Base-by-base conservation (phyloP, 345 rosid genomes). In the Eucalyptus virginea region DNA sequence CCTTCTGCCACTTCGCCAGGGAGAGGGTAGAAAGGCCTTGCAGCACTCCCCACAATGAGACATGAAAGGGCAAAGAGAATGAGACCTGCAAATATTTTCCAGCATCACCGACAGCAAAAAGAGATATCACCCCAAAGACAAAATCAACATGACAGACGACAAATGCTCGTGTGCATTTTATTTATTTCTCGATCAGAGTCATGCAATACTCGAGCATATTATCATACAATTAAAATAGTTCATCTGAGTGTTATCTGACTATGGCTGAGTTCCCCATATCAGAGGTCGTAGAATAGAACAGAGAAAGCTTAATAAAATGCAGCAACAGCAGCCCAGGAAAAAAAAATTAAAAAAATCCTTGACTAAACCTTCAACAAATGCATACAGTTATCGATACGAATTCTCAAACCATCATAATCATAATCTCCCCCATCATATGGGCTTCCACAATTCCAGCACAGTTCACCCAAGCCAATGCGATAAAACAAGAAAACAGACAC, bases 21-120 rank as follows among this genome's bases (percentile, higher is more conserved):
- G 48, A 94, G 97, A 62, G 95, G 95, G 91, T 95, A 95, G 44
- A 97, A 44, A 81, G 99, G 97, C 92, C 99, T 95, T 72, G 97
- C 95, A 87, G 89, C 83, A 91, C 94, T 90, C 17, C 92, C 94
- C 93, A 86, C 92, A 62, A 93, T 19, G 21, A 96, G 93, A 23
- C 93, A 92, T 56, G 96, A 83, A 88, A 93, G 87, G 52, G 93
- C 45, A 89, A 96, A 88, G 37, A 95, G 90, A 88, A 91, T 21
- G 93, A 91, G 86, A 91, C 93, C 98, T 96, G 94, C 90, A 88
- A 88, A 91, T 30, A 42, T 80, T 42, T 21, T 26, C n/a, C 40
- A 45, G 19, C 58, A 42, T 40, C 30, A 40, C 56, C 4, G 32
- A 77, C 85, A 23, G 47, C 47, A 77, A 77, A 40, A 40, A 77